Percentiles rank a stretch among this genome's conserved stretches.
Evolutionary conservation across 768 basidiomycete species (phyloP).

Genomic region (Candolleomyces eurysporus): DNA sequence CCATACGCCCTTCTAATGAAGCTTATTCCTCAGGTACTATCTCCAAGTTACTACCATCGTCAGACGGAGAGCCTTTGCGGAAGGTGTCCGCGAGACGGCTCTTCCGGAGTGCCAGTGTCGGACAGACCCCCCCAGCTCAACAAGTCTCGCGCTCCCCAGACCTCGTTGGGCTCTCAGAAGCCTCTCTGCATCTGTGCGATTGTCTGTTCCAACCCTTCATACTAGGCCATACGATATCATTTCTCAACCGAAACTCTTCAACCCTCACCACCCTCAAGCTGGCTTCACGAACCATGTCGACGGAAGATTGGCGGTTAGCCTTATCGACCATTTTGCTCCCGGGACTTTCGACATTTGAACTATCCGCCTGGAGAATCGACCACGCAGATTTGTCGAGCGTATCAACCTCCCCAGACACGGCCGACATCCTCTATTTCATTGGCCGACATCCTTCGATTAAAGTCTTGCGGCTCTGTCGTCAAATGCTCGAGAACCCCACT

Average conservation of each 20-base stretch:
- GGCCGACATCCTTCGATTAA: background rate
- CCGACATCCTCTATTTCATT: background rate
- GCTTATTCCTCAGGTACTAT: background rate
- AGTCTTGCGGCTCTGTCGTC: background rate
- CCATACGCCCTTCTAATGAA: background rate
- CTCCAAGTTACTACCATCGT: background rate
- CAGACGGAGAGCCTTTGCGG: background rate
- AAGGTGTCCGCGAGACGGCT: background rate
- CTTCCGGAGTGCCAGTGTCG: background rate
- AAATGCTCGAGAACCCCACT: background rate
- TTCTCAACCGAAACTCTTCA: background rate
- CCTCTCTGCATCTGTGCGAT: background rate
- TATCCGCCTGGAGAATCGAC: background rate
- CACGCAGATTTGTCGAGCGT: background rate
- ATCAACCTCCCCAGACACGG: background rate
- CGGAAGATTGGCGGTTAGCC: background rate
- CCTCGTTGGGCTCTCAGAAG: too few species aligned
- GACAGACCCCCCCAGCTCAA: background rate
- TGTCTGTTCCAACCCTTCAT: constrained; percentile 1
- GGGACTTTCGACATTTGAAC: background rate
- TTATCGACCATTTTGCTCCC: background rate
- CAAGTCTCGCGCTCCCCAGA: background rate
- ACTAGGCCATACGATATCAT: background rate
- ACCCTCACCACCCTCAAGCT: background rate
- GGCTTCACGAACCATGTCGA: background rate